phyloP scores from a whole-genome alignment of 495 filamentous ascomycete species.

The Paragyromitra xinjiangensis region DNA sequence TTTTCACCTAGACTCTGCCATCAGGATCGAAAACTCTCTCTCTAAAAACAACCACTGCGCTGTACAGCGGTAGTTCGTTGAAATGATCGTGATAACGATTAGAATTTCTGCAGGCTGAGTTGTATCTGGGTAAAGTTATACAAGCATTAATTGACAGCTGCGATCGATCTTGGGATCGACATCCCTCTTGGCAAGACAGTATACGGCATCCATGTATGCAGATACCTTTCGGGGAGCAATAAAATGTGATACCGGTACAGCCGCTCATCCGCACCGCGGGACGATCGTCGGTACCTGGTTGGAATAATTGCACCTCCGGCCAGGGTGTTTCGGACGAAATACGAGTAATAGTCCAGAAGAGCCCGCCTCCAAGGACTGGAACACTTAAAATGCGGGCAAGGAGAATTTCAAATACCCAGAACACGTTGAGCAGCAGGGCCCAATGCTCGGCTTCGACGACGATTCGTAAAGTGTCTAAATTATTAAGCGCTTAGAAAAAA shows the following conservation, averaged over 20 bases:
- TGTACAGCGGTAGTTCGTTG: slow-evolving; percentile 12
- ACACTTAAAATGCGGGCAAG: neutral
- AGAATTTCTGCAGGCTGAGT: slow-evolving; percentile 17
- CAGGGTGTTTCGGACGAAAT: slow-evolving; percentile 9
- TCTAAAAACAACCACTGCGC: neutral
- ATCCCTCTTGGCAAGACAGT: slow-evolving; percentile 32
- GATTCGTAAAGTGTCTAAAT: slow-evolving; percentile 18
- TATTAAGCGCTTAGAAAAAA: slow-evolving; percentile 17
- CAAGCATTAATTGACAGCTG: slow-evolving; percentile 50
- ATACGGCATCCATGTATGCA: slow-evolving; percentile 15
- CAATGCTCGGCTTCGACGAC: neutral
- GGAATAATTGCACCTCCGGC: slow-evolving; percentile 22
- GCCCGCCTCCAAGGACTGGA: slow-evolving; percentile 1
- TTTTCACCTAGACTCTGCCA: slow-evolving; percentile 1
- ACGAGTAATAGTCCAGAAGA: slow-evolving; percentile 1
- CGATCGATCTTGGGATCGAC: slow-evolving; percentile 49
- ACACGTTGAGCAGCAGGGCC: neutral
- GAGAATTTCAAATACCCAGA: slow-evolving; percentile 30
- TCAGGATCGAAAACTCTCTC: slow-evolving; percentile 11
- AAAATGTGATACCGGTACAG: slow-evolving; percentile 49
- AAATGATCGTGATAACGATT: neutral
- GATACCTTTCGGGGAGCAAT: slow-evolving; percentile 11
- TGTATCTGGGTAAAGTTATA: slow-evolving; percentile 42
- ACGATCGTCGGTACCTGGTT: slow-evolving; percentile 46
- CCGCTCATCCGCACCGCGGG: slow-evolving; percentile 36